A percentile compares a stretch with the other conserved stretches of the same genome.
Conservation (phyloP, 371 early-diverging fungal species). For the Mucor piriformis region DNA sequence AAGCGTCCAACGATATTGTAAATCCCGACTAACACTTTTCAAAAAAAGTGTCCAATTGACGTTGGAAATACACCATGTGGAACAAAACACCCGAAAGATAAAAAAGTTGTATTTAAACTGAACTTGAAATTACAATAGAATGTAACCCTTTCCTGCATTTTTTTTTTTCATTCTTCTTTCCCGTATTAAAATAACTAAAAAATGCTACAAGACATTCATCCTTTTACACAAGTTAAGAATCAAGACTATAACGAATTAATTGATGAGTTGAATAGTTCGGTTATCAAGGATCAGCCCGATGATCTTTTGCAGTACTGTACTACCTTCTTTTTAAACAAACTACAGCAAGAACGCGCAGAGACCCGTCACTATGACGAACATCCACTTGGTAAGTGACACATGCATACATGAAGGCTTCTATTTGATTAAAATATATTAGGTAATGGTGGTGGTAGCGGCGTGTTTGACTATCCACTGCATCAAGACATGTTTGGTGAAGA, state of each 20-base stretch:
- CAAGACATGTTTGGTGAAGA: too few relatives aligned
- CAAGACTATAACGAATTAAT: slow-evolving; percentile 32
- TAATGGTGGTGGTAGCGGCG: too few relatives aligned
- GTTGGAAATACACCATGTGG: too few relatives aligned
- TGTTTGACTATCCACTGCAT: too few relatives aligned
- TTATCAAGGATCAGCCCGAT: slow-evolving; percentile 47
- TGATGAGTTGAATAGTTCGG: slow-evolving; percentile 29
- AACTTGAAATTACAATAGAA: neutral
- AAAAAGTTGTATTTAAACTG: neutral
- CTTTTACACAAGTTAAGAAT: slow-evolving; percentile 12
- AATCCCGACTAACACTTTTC: too few relatives aligned
- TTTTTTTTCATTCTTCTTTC: slow-evolving; percentile 2
- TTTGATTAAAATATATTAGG: neutral
- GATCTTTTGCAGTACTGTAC: slow-evolving; percentile 90
- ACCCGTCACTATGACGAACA: slow-evolving; percentile 25
- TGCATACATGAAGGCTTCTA: too few relatives aligned
- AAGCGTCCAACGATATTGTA: too few relatives aligned
- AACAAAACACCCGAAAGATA: neutral
- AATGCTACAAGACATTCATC: slow-evolving; percentile 21
- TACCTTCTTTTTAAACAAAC: slow-evolving; percentile 75
- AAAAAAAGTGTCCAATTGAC: too few relatives aligned
- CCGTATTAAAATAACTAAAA: neutral
- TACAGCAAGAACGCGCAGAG: slow-evolving; percentile 64
- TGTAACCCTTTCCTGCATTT: neutral
- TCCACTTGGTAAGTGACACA: slow-evolving; percentile 4